Base-by-base conservation (phyloP, 129 eudicot species). In the Dittrichia graveolens region DNA sequence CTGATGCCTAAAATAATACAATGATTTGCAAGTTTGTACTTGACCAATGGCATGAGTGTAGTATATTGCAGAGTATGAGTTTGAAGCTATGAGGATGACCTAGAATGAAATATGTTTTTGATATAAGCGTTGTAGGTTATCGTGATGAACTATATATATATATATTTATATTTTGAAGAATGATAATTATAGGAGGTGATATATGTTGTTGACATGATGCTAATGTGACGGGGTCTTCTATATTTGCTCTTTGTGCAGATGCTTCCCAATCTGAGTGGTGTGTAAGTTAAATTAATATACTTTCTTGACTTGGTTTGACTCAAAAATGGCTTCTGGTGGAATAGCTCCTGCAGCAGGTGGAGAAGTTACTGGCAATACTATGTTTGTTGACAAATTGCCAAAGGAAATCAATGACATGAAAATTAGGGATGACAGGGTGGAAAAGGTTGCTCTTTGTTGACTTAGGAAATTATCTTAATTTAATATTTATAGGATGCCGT, bases 361-460 rank as follows among this genome's bases (percentile, higher is more conserved):
- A 38, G 81, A 74, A 68, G 80, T 66, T 61, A 76, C 55, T 18
- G 71, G 59, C 60, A 74, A 79, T 53, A 50, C 73, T 6, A 79
- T 83, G 82, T 65, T 79, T 14, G 82, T 83, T 55, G 87, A 83
- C 42, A 85, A 79, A 60, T 82, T 85, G 48, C 89, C 89, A 4
- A 78, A 81, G 70, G 89, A 81, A 75, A 85, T 85, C 62, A 85
- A 79, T 72, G 89, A 85, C 61, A 85, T 85, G 90, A 85, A 82
- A 45, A 79, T 85, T 75, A 76, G 80, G 55, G 90, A 82, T 68
- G 90, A 82, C 64, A 85, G 82, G 71, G 87, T 67, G 49, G 84
- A 82, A 74, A 85, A 85, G 89, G 89, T 85, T 53, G 77, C 24
- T 55, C 60, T 16, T 47, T 65, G 15, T 67, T 42, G 53, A 44